Evolutionary conservation across 2,329 filamentous ascomycete species (phyloP).

Genomic region (Diaporthe citrichinensis): DNA sequence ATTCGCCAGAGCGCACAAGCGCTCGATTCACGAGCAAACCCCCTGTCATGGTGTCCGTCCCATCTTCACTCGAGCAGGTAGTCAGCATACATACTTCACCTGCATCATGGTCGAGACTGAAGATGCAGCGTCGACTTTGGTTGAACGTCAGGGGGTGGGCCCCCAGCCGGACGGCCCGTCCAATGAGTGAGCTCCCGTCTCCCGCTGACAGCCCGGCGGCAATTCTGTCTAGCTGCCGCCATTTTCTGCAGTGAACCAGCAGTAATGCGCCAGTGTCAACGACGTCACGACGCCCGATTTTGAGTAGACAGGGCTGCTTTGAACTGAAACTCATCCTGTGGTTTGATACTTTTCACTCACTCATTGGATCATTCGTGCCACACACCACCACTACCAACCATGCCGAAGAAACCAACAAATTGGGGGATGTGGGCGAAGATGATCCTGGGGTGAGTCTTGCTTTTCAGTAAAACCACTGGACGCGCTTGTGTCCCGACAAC

Average conservation of each 20-base stretch:
- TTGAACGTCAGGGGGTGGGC: constrained; percentile 26
- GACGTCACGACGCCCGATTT: constrained; percentile 29
- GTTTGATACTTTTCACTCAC: constrained; percentile 10
- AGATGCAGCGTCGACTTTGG: constrained; percentile 20
- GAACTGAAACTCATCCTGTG: constrained; percentile 26
- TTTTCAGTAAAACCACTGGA: background rate
- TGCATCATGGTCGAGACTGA: constrained; percentile 18
- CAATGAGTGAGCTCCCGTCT: constrained; percentile 32
- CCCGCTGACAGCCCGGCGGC: constrained; percentile 31
- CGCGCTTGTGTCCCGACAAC: constrained; percentile 38
- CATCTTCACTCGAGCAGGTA: background rate
- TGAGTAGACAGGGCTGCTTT: constrained; percentile 14
- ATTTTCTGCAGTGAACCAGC: constrained; percentile 15
- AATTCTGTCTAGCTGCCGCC: constrained; percentile 35
- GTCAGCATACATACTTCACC: background rate
- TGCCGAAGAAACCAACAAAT: constrained; percentile 65
- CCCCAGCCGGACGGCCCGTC: constrained; percentile 2
- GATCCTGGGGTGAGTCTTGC: constrained; percentile 71
- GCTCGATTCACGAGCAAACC: background rate
- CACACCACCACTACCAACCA: constrained; percentile 42
- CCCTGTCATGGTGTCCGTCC: background rate
- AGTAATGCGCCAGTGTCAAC: constrained; percentile 23
- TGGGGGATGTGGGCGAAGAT: constrained; percentile 78
- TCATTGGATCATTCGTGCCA: constrained; percentile 2
- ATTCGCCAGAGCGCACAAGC: background rate